phyloP scores from a whole-genome alignment of 495 filamentous ascomycete species.

The Penicillium malachiteum region DNA sequence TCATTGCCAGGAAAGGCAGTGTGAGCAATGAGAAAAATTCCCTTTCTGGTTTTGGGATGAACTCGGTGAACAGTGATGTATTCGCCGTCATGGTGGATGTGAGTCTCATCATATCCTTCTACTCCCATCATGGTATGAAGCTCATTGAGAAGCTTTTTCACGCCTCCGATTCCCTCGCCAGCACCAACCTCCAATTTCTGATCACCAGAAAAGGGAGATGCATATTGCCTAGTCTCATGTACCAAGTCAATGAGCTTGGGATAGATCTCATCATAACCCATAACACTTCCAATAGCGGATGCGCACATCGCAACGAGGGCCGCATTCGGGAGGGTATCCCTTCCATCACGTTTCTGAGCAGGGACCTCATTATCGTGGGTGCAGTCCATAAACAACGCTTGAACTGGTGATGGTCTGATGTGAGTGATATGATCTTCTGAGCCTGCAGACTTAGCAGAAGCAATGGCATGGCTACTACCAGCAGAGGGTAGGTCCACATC shows the following conservation, averaged over 20 bases:
- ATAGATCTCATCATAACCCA: constrained; percentile 99
- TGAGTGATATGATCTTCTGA: constrained; percentile 61
- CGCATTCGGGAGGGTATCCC: constrained; percentile 93
- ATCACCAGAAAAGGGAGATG: constrained; percentile 64
- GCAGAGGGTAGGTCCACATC: constrained; percentile 65
- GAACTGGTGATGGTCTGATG: constrained; percentile 78
- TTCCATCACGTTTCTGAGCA: constrained; percentile 90
- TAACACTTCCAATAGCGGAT: constrained; percentile 89
- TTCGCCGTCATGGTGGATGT: constrained; percentile 93
- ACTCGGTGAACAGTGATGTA: constrained; percentile 96
- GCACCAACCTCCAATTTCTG: constrained; percentile 55
- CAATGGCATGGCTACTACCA: constrained; percentile 41
- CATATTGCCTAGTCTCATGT: constrained; percentile 77
- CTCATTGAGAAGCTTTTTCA: constrained; percentile 88
- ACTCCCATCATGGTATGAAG: constrained; percentile 93
- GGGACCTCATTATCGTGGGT: constrained; percentile 98
- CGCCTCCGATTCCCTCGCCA: constrained; percentile 75
- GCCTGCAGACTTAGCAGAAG: constrained; percentile 38
- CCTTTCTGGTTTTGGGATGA: constrained; percentile 84
- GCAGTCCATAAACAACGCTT: constrained; percentile 98
- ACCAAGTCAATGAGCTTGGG: constrained; percentile 89
- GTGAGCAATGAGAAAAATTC: constrained; percentile 92
- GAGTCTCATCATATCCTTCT: constrained; percentile 90
- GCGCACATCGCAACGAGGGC: constrained; percentile 95
- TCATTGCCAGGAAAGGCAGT: constrained; percentile 90